These are phyloP conservation scores for Rhodotorula diobovata DNA, from an alignment of 768 basidiomycete genomes.

Conservation along the genomic window DNA sequence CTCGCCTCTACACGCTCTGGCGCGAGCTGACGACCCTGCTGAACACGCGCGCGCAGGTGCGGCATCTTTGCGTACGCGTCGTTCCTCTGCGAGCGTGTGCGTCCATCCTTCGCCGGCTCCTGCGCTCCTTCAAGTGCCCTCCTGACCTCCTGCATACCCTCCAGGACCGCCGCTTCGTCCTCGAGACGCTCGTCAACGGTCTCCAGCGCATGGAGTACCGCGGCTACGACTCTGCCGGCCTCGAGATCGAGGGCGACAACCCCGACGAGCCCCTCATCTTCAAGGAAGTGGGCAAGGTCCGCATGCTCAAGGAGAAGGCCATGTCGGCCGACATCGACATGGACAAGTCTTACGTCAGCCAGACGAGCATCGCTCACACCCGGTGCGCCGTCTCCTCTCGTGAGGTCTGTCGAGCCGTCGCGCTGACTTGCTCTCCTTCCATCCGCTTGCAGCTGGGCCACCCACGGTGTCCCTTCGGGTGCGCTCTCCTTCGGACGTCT, in stretches of 20 bases:
- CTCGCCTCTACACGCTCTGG: not conserved
- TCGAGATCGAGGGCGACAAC: slow-evolving; percentile 80
- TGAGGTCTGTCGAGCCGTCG: too few relatives aligned
- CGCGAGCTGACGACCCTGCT: not conserved
- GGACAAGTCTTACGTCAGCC: slow-evolving; percentile 67
- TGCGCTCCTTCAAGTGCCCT: too few relatives aligned
- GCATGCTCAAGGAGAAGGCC: slow-evolving; percentile 83
- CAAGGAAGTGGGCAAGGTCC: slow-evolving; percentile 98
- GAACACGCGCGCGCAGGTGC: slow-evolving; percentile 56
- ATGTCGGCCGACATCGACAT: slow-evolving; percentile 59
- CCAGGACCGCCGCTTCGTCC: slow-evolving; percentile 81
- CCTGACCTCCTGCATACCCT: not conserved
- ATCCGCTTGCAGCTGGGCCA: slow-evolving; percentile 65
- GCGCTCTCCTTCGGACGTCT: not conserved
- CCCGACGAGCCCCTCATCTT: slow-evolving; percentile 71
- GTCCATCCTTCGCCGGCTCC: slow-evolving; percentile 42
- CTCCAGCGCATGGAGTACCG: slow-evolving; percentile 95
- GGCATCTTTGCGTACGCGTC: slow-evolving; percentile 97
- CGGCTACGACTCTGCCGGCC: slow-evolving; percentile 83
- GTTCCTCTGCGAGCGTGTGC: slow-evolving; percentile 87
- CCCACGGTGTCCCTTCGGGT: slow-evolving; percentile 61
- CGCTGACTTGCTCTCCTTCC: not conserved
- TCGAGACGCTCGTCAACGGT: slow-evolving; percentile 84
- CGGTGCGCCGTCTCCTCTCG: slow-evolving; percentile 49
- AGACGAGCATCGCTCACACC: slow-evolving; percentile 97